phyloP scores from a whole-genome alignment of 1,284 basidiomycete species.

The Microbotryum saponariae region DNA sequence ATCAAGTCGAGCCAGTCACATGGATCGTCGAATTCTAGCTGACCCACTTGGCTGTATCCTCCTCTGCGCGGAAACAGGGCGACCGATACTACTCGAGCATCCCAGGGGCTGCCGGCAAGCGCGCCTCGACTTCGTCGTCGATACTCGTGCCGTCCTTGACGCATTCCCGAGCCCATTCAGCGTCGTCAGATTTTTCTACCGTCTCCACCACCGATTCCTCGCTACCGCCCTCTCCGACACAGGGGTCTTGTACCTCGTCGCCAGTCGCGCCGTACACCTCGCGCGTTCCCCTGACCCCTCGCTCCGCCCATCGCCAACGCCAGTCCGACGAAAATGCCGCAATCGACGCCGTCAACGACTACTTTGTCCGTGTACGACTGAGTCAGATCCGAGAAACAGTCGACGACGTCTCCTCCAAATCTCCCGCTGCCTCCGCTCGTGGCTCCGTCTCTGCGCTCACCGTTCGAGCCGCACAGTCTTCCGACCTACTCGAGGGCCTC shows the following conservation, averaged over 20 bases:
- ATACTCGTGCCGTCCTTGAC: conserved; percentile 1
- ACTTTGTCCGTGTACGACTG: conserved; percentile 20
- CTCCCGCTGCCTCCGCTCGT: background rate
- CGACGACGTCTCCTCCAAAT: background rate
- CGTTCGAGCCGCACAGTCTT: background rate
- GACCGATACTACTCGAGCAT: conserved; percentile 12
- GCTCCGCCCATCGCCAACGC: conserved; percentile 12
- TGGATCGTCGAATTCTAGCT: background rate
- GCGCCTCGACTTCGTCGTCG: conserved; percentile 17
- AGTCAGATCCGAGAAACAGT: conserved; percentile 18
- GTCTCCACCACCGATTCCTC: conserved; percentile 25
- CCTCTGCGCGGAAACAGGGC: background rate
- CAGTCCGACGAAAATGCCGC: conserved; percentile 16
- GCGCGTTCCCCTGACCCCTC: conserved; percentile 19
- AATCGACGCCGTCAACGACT: conserved; percentile 24
- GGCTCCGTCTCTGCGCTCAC: background rate
- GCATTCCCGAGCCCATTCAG: conserved; percentile 25
- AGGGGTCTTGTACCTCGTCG: background rate
- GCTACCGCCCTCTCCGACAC: conserved; percentile 17
- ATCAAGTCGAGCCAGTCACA: background rate
- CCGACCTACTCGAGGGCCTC: background rate
- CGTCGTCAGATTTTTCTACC: conserved; percentile 19
- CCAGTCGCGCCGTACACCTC: conserved; percentile 2
- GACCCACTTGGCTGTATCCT: background rate
- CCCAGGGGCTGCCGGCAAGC: conserved; percentile 9